phyloP scores from a whole-genome alignment of 345 rosid species.

The Ceriops tagal region DNA sequence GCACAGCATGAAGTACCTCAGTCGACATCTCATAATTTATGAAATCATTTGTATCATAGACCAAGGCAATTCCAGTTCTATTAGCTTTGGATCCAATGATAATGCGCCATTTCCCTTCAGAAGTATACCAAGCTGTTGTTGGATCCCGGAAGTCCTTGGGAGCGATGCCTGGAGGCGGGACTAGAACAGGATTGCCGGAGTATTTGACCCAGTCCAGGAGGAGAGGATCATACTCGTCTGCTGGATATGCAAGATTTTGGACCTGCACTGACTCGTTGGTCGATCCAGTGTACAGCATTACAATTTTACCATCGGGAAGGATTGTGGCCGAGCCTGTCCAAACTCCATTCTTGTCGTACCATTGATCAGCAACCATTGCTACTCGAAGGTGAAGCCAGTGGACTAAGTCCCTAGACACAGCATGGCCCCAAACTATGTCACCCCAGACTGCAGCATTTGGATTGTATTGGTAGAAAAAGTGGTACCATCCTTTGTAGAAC shows the following conservation, averaged over 20 bases:
- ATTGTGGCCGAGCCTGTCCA: constrained; percentile 94
- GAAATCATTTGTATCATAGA: constrained; percentile 80
- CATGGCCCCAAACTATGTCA: constrained; percentile 93
- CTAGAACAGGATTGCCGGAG: constrained; percentile 68
- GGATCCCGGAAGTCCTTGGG: constrained; percentile 86
- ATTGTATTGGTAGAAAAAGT: constrained; percentile 90
- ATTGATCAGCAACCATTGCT: constrained; percentile 79
- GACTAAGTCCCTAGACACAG: constrained; percentile 72
- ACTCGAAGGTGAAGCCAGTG: constrained; percentile 87
- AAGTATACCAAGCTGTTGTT: constrained; percentile 85
- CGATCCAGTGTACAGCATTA: constrained; percentile 87
- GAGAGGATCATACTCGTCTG: constrained; percentile 66
- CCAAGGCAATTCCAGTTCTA: constrained; percentile 59
- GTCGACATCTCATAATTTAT: constrained; percentile 36
- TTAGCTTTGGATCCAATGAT: constrained; percentile 67
- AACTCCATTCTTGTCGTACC: constrained; percentile 80
- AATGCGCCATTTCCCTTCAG: constrained; percentile 78
- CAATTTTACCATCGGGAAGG: constrained; percentile 67
- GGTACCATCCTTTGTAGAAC: constrained; percentile 92
- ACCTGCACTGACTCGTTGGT: constrained; percentile 66
- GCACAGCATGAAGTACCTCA: constrained; percentile 53
- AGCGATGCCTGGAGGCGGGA: constrained; percentile 62
- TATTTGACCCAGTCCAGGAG: constrained; percentile 65
- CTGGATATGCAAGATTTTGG: constrained; percentile 90
- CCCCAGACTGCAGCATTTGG: constrained; percentile 90